Base-by-base conservation (phyloP, 176 grass and related monocot genomes). In the Thalia dealbata region DNA sequence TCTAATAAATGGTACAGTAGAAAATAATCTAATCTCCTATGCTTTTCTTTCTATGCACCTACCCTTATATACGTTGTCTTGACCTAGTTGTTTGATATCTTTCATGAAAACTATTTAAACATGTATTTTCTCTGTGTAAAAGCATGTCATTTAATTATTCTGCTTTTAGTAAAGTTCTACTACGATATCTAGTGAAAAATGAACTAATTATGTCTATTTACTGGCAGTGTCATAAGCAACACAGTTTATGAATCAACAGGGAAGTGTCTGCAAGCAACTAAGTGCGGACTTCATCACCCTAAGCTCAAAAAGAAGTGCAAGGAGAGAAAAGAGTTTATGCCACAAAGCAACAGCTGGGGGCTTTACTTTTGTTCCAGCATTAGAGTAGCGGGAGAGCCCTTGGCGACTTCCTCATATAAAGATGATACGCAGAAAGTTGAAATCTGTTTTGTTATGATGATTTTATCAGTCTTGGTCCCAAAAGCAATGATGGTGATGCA, bases 221-320 rank as follows among this genome's bases (percentile, higher is more conserved):
- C 76, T 61, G 86, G 69, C 93, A 96, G 95, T 99, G 95, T 80
- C 87, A 38, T 71, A 91, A 88, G 89, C 92, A 99, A 81, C 95
- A 99, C 52, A 99, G 90, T 79, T 88, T 87, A 91, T 61, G 85
- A 90, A 82, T 78, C 81, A 23, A 93, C 86, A 59, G 95, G 95
- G 55, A 85, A 86, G 71, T 99, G 95, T 65, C 77, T 83, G 41
- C 87, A 86, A 75, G 76, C 82, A 81, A 60, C 87, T 61, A 88
- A 65, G 78, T 99, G 95, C 95, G 93, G 88, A 74, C 87, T 93
- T 84, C 88, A 99, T 82, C 95, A 99, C 56, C 95, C 95, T 22
- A 93, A 91, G 80, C 82, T 64, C 54, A 86, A 82, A 71, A 88
- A 65, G 65, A 93, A 88, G 76, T 70, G 78, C 52, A 90, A 81